phyloP scores from a whole-genome alignment of 2,329 filamentous ascomycete species.

The Emmonsiellopsis sp. region DNA sequence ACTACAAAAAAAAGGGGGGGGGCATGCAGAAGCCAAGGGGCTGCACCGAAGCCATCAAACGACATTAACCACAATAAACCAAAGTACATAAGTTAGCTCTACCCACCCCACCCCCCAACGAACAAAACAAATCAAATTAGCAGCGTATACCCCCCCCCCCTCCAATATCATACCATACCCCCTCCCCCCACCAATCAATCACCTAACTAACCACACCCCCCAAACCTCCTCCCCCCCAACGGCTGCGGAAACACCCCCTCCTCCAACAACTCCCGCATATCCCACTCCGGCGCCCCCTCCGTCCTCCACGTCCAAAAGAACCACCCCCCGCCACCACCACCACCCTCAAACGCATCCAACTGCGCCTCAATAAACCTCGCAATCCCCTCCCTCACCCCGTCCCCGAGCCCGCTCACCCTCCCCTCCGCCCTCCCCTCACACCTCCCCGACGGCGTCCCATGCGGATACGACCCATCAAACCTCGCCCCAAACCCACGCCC shows the following conservation, averaged over 20 bases:
- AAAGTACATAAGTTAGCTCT: too few relatives aligned
- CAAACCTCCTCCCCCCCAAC: conserved; percentile 23
- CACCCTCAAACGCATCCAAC: conserved; percentile 33
- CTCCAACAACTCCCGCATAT: conserved; percentile 35
- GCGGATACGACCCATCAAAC: conserved; percentile 45
- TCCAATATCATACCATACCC: not conserved
- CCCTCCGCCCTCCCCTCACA: conserved; percentile 43
- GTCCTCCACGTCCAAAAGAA: conserved; percentile 44
- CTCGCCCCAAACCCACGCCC: conserved; percentile 51
- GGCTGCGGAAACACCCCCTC: conserved; percentile 41
- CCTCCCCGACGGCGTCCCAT: conserved; percentile 41
- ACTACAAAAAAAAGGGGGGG: too few relatives aligned
- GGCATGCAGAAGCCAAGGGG: too few relatives aligned
- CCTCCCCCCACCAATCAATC: not conserved
- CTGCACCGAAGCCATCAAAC: too few relatives aligned
- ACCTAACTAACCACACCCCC: conserved; percentile 15
- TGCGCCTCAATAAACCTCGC: conserved; percentile 38
- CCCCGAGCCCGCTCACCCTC: conserved; percentile 36
- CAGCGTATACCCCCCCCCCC: too few relatives aligned
- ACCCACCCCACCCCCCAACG: too few relatives aligned
- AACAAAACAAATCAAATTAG: too few relatives aligned
- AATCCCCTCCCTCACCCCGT: conserved; percentile 26
- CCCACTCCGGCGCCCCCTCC: conserved; percentile 40
- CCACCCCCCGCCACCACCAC: conserved; percentile 28
- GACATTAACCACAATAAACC: too few relatives aligned